Conservation (phyloP, 2,329 filamentous ascomycete genomes). For the Xylaria sp. region DNA sequence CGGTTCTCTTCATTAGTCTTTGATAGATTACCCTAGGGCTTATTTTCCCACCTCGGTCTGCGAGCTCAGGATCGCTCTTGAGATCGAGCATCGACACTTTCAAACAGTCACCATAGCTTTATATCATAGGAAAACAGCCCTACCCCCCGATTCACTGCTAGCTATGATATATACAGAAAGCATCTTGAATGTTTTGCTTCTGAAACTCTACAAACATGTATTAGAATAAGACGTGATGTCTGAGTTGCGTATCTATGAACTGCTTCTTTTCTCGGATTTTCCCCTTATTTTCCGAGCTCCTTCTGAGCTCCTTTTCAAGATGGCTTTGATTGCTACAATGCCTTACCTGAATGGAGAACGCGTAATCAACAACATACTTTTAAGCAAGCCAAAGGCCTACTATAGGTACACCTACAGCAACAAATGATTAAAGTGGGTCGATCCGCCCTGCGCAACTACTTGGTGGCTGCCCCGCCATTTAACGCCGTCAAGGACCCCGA, state of each 20-base stretch:
- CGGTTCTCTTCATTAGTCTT: conserved; percentile 41
- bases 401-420: not conserved
- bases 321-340: not conserved
- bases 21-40: conserved; percentile 48
- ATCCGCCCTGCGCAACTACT: not conserved
- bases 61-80: conserved; percentile 44
- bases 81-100: conserved; percentile 40
- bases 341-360: not conserved
- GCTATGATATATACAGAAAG: conserved; percentile 47
- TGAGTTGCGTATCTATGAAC: not conserved
- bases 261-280: not conserved
- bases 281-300: not conserved
- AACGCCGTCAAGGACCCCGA: conserved; percentile 22
- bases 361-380: not conserved
- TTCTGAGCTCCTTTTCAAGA: not conserved
- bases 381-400: not conserved
- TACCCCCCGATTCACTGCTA: conserved; percentile 35
- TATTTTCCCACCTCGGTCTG: conserved; percentile 42
- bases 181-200: conserved; percentile 27
- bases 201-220: conserved; percentile 18
- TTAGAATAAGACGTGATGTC: not conserved
- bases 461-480: conserved; percentile 28
- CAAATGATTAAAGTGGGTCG: not conserved
- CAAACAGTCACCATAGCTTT: conserved; percentile 44
- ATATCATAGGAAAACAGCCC: conserved; percentile 45